Conservation (phyloP, 2,329 filamentous ascomycete genomes). For the Cladosporium velox region DNA sequence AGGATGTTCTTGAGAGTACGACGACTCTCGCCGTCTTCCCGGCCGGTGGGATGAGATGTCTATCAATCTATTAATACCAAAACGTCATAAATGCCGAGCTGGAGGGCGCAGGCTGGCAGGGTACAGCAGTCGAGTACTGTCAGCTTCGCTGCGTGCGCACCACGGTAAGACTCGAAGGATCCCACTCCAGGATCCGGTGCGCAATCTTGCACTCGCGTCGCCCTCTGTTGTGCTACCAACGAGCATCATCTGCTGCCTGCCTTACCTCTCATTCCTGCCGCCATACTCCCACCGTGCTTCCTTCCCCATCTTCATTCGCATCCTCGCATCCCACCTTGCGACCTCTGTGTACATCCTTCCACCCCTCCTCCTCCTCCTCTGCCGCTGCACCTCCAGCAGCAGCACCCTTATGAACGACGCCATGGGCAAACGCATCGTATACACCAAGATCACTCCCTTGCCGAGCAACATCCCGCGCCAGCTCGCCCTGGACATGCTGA, state of each 20-base stretch:
- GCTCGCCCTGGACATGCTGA: slow-evolving; percentile 71
- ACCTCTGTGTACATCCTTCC: not conserved
- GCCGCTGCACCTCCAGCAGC: slow-evolving; percentile 1
- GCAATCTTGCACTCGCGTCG: slow-evolving; percentile 10
- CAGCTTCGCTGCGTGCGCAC: slow-evolving; percentile 5
- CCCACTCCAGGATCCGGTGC: not conserved
- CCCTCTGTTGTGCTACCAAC: not conserved
- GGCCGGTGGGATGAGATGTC: not conserved
- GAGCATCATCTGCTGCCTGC: not conserved
- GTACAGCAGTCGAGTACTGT: slow-evolving; percentile 3
- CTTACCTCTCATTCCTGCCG: not conserved
- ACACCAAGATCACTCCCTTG: slow-evolving; percentile 70
- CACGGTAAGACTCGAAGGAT: slow-evolving; percentile 10
- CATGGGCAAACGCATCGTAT: slow-evolving; percentile 60
- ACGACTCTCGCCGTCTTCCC: not conserved
- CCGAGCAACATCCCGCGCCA: slow-evolving; percentile 70
- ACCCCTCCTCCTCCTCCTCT: not conserved
- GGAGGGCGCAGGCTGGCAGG: not conserved
- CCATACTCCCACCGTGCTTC: not conserved
- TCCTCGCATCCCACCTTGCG: not conserved
- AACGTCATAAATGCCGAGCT: slow-evolving; percentile 1
- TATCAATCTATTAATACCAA: slow-evolving; percentile 1
- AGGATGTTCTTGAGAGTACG: not conserved
- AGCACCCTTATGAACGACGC: slow-evolving; percentile 18
- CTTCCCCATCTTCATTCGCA: not conserved